Conservation (phyloP, 1,139 yeast species). For the Diutina mesorugosa region DNA sequence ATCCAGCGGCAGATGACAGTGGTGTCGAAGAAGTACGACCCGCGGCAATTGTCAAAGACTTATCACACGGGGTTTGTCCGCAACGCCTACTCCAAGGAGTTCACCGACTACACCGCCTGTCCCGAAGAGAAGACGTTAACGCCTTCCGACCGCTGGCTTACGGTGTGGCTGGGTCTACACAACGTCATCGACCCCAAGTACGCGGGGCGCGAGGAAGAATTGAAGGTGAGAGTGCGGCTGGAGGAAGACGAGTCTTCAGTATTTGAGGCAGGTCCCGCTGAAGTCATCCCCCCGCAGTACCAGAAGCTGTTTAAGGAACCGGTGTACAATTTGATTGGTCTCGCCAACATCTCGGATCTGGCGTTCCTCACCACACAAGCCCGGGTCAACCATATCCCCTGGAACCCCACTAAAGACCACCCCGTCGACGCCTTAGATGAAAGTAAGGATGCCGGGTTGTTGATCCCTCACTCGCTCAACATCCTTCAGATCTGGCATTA, state of each 20-base stretch:
- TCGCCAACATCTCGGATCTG: slow-evolving; percentile 28
- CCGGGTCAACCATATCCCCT: slow-evolving; percentile 27
- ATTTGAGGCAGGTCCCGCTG: slow-evolving; percentile 3
- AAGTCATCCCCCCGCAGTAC: slow-evolving; percentile 12
- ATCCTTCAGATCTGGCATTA: slow-evolving; percentile 30
- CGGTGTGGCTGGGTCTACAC: slow-evolving; percentile 25
- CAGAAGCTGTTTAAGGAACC: slow-evolving; percentile 11
- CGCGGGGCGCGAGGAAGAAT: not conserved
- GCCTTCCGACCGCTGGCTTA: slow-evolving; percentile 29
- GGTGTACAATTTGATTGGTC: slow-evolving; percentile 21
- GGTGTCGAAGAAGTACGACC: slow-evolving; percentile 16
- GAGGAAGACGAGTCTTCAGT: not conserved
- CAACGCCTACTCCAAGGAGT: slow-evolving; percentile 28
- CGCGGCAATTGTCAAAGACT: slow-evolving; percentile 15
- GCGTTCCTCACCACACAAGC: slow-evolving; percentile 32
- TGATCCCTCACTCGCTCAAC: slow-evolving; percentile 23
- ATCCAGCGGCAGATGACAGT: slow-evolving; percentile 11
- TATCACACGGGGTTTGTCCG: slow-evolving; percentile 27
- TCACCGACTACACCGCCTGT: slow-evolving; percentile 17
- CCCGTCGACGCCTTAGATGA: slow-evolving; percentile 21
- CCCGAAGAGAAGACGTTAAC: slow-evolving; percentile 21
- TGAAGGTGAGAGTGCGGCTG: not conserved
- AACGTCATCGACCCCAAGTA: slow-evolving; percentile 6
- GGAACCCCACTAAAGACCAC: slow-evolving; percentile 28
- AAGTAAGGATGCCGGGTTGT: slow-evolving; percentile 17